A percentile compares a stretch with the other conserved stretches of the same genome.
These are phyloP conservation scores for Tolypocladium sp. DNA, from an alignment of 2,329 filamentous ascomycete genomes.

Conservation along the genomic window DNA sequence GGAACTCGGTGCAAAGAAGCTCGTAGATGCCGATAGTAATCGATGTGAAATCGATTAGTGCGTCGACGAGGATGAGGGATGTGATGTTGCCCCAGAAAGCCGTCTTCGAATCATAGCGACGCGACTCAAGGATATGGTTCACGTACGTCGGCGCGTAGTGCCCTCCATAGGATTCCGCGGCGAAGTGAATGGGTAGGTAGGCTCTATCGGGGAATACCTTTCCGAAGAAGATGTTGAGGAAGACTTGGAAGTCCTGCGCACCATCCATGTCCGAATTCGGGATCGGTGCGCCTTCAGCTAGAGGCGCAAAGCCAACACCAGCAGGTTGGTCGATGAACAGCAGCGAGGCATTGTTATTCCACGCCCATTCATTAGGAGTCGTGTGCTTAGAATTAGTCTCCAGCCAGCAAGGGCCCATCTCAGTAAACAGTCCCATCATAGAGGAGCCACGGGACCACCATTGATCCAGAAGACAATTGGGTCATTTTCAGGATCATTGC, in stretches of 20 bases:
- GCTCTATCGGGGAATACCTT: conserved; percentile 28
- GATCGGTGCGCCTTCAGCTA: conserved; percentile 17
- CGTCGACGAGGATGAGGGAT: conserved; percentile 3
- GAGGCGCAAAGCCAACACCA: conserved; percentile 26
- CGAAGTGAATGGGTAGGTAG: conserved; percentile 29
- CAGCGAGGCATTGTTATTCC: conserved; percentile 38
- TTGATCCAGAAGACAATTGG: conserved; percentile 47
- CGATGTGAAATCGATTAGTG: conserved; percentile 2
- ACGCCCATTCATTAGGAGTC: conserved; percentile 45
- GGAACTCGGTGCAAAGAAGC: neutral
- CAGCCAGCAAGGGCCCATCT: conserved; percentile 45
- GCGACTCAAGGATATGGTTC: conserved; percentile 5
- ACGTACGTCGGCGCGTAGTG: neutral
- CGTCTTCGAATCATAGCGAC: neutral
- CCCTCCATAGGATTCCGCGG: conserved; percentile 23
- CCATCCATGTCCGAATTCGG: conserved; percentile 20
- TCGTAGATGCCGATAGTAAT: conserved; percentile 1
- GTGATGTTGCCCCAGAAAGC: conserved; percentile 6
- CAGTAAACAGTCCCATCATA: conserved; percentile 40
- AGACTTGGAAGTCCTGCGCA: conserved; percentile 34
- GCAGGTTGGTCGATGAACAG: conserved; percentile 18
- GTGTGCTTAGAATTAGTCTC: conserved; percentile 39
- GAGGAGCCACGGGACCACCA: conserved; percentile 46
- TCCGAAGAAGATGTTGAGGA: conserved; percentile 34
- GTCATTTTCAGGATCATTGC: conserved; percentile 14